These are phyloP conservation scores for Darksidea phi DNA, from an alignment of 495 filamentous ascomycete species.

Conservation along the genomic window DNA sequence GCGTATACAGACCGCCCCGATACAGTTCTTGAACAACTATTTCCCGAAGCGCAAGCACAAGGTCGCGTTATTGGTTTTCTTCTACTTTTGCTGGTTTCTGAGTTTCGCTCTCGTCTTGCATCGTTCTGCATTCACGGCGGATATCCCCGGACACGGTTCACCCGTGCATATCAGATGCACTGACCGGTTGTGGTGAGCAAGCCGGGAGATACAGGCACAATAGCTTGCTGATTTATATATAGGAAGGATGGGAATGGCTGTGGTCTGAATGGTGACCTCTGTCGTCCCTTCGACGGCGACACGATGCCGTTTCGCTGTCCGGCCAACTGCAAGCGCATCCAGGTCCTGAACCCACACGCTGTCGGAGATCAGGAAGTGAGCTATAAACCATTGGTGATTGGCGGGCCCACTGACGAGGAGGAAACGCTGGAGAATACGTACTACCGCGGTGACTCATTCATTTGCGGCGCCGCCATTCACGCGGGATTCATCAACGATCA, in stretches of 20 bases:
- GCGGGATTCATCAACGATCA: conserved; percentile 44
- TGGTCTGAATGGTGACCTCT: conserved; percentile 45
- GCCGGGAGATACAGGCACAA: not conserved
- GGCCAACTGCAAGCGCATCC: conserved; percentile 42
- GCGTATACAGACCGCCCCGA: conserved; percentile 41
- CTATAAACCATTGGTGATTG: conserved; percentile 45
- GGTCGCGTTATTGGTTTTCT: conserved; percentile 38
- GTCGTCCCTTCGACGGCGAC: conserved; percentile 45
- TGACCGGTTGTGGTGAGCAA: conserved; percentile 53
- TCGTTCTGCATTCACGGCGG: conserved; percentile 42
- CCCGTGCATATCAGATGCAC: conserved; percentile 53
- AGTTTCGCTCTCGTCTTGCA: conserved; percentile 43
- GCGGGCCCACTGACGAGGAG: conserved; percentile 41
- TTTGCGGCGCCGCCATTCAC: conserved; percentile 47
- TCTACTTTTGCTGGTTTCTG: conserved; percentile 44
- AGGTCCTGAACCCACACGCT: conserved; percentile 44
- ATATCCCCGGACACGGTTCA: conserved; percentile 42
- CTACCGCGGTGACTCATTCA: conserved; percentile 49
- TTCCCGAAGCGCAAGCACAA: conserved; percentile 43
- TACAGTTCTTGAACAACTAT: conserved; percentile 42
- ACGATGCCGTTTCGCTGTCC: conserved; percentile 46
- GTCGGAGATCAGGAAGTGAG: conserved; percentile 45
- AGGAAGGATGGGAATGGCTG: conserved; percentile 47
- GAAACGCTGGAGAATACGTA: conserved; percentile 30
- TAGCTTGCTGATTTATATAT: not conserved